Conservation (phyloP, 805 yeast genomes). For the Candida glaebosa region DNA sequence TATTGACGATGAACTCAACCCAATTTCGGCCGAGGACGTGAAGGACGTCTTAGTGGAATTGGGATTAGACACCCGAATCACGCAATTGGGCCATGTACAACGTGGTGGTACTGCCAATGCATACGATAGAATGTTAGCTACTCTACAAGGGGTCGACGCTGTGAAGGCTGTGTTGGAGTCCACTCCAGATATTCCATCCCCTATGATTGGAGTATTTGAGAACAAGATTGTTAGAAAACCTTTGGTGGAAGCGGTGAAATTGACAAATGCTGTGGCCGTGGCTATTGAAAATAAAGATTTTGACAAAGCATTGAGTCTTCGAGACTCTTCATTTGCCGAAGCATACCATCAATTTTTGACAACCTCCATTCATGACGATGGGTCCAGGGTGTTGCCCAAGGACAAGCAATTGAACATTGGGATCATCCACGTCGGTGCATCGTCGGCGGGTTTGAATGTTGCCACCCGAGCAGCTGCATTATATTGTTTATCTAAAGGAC, state of each 20-base stretch:
- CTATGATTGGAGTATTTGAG: constrained; percentile 71
- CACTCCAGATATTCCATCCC: constrained; percentile 71
- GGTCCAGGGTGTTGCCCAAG: constrained; percentile 39
- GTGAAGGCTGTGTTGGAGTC: constrained; percentile 69
- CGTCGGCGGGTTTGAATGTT: constrained; percentile 75
- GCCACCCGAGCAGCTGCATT: constrained; percentile 74
- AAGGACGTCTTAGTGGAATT: constrained; percentile 60
- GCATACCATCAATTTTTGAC: constrained; percentile 61
- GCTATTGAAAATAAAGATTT: constrained; percentile 67
- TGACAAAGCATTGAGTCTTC: constrained; percentile 62
- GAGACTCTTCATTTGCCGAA: constrained; percentile 71
- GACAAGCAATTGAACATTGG: constrained; percentile 60
- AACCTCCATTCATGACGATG: constrained; percentile 40
- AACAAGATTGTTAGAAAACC: constrained; percentile 67
- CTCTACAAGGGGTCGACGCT: constrained; percentile 80
- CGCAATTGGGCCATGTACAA: constrained; percentile 78
- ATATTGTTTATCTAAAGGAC: constrained; percentile 74
- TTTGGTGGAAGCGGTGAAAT: constrained; percentile 66
- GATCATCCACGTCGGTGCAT: constrained; percentile 74
- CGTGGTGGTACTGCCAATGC: constrained; percentile 84
- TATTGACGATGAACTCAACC: constrained; percentile 61
- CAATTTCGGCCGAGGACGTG: constrained; percentile 64
- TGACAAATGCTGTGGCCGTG: constrained; percentile 69
- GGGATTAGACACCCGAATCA: constrained; percentile 74
- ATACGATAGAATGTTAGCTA: constrained; percentile 66